A percentile compares a stretch with the other conserved stretches of the same genome.
These are phyloP conservation scores for Suaeda aralocaspica DNA, from an alignment of 148 eudicot genomes.

Conservation along the genomic window DNA sequence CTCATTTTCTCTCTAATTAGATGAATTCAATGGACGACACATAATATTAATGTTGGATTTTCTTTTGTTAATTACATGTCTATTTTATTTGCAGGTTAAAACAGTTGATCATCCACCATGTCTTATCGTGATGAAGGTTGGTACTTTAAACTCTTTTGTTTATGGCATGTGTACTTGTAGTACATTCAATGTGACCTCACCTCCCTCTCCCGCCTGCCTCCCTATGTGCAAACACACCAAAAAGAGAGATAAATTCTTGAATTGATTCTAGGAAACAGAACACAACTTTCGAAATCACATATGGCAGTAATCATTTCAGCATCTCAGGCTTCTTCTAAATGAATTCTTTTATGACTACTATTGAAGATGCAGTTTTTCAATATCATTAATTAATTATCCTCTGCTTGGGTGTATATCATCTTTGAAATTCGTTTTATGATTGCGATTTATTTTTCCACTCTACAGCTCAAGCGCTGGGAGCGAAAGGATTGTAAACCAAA, in stretches of 20 bases:
- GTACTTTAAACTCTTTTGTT: constrained; percentile 25
- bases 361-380: background rate
- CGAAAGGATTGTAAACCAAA: constrained; percentile 91
- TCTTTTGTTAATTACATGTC: background rate
- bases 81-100: constrained; percentile 52
- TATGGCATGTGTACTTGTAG: background rate
- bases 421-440: background rate
- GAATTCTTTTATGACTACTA: background rate
- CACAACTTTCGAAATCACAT: too few relatives aligned
- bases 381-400: background rate
- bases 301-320: background rate
- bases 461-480: constrained; percentile 93
- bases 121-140: constrained; percentile 60
- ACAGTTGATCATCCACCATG: constrained; percentile 46
- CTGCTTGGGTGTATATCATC: background rate
- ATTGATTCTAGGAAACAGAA: too few relatives aligned
- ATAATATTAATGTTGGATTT: background rate
- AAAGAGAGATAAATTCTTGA: too few relatives aligned
- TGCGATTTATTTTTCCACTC: background rate
- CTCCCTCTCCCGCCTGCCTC: too few relatives aligned
- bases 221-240: too few relatives aligned
- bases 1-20: too few relatives aligned
- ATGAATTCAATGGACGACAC: background rate
- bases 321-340: background rate
- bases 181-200: constrained; percentile 8